Evolutionary conservation across 176 grass and related monocot genomes (phyloP).

Genomic region (Triticum urartu): DNA sequence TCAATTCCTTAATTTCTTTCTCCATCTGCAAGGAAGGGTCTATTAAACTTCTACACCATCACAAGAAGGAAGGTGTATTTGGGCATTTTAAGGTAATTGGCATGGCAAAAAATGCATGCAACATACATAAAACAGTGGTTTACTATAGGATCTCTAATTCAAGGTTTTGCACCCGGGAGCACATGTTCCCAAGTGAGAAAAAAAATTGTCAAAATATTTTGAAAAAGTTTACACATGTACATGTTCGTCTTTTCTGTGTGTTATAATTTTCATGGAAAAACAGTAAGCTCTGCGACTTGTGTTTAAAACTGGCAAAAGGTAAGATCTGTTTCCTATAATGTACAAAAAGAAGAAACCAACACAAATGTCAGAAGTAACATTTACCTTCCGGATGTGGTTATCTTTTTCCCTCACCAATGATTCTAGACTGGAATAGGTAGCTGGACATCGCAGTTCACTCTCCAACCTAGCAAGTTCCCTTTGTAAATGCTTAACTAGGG

Average conservation of each 20-base stretch:
- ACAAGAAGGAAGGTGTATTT: not conserved
- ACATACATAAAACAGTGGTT: not conserved
- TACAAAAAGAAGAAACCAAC: not conserved
- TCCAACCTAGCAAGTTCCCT: constrained; percentile 78
- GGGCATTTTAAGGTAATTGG: not conserved
- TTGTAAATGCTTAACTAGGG: constrained; percentile 80
- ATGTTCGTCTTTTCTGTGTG: not conserved
- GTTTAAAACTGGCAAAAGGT: not conserved
- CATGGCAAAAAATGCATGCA: not conserved
- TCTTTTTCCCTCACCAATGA: constrained; percentile 77
- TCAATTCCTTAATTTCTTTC: constrained; percentile 90
- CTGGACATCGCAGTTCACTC: constrained; percentile 67
- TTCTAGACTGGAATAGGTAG: constrained; percentile 62
- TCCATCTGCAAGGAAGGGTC: constrained; percentile 73
- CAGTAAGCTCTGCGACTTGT: not conserved
- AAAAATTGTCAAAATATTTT: not conserved
- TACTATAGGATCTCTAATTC: not conserved
- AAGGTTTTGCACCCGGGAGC: not conserved
- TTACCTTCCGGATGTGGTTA: constrained; percentile 74
- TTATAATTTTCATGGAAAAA: not conserved
- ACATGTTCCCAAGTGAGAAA: not conserved
- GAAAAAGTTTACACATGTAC: not conserved
- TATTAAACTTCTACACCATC: not conserved
- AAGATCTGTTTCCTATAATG: not conserved
- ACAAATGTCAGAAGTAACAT: constrained; percentile 6